phyloP scores from a whole-genome alignment of 805 yeast genomes.

The Candida sakaeoensis region DNA sequence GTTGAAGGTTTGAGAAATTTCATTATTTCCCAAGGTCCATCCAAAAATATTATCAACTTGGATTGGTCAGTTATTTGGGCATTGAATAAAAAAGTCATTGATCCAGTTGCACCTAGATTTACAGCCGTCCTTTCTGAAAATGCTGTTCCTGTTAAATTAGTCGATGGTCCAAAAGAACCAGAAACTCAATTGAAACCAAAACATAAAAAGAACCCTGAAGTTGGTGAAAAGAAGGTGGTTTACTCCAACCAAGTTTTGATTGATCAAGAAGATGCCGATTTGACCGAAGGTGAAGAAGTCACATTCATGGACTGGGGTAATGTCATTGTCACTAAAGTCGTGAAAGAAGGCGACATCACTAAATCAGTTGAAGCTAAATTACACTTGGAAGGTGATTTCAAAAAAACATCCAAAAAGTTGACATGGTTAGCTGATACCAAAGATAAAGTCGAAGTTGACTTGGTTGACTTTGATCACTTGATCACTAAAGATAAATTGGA shows the following conservation, averaged over 20 bases:
- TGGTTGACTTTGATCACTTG: slow-evolving; percentile 90
- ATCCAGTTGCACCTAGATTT: slow-evolving; percentile 95
- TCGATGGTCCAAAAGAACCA: slow-evolving; percentile 63
- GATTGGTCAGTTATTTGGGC: slow-evolving; percentile 99
- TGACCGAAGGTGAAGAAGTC: slow-evolving; percentile 75
- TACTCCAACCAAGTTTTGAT: slow-evolving; percentile 61
- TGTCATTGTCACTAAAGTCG: slow-evolving; percentile 69
- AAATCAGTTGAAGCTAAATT: slow-evolving; percentile 69
- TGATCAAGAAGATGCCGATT: slow-evolving; percentile 81
- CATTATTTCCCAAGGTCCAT: slow-evolving; percentile 94
- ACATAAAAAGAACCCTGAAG: slow-evolving; percentile 92
- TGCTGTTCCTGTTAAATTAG: slow-evolving; percentile 65
- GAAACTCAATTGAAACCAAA: slow-evolving; percentile 73
- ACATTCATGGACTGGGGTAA: slow-evolving; percentile 99
- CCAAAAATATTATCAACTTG: slow-evolving; percentile 91
- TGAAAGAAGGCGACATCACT: slow-evolving; percentile 57
- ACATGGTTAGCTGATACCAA: slow-evolving; percentile 90
- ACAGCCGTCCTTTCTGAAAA: slow-evolving; percentile 67
- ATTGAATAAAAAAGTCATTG: slow-evolving; percentile 92
- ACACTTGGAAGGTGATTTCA: slow-evolving; percentile 94
- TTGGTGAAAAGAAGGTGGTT: slow-evolving; percentile 79
- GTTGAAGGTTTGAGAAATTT: slow-evolving; percentile 96
- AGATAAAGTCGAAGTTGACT: slow-evolving; percentile 68
- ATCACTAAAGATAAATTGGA: slow-evolving; percentile 93
- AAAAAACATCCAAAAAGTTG: slow-evolving; percentile 89